Evolutionary conservation across 2,329 filamentous ascomycete genomes (phyloP), one percentile per base, ranked within the genome.

Genomic region (Decorospora gaudefroyi): DNA sequence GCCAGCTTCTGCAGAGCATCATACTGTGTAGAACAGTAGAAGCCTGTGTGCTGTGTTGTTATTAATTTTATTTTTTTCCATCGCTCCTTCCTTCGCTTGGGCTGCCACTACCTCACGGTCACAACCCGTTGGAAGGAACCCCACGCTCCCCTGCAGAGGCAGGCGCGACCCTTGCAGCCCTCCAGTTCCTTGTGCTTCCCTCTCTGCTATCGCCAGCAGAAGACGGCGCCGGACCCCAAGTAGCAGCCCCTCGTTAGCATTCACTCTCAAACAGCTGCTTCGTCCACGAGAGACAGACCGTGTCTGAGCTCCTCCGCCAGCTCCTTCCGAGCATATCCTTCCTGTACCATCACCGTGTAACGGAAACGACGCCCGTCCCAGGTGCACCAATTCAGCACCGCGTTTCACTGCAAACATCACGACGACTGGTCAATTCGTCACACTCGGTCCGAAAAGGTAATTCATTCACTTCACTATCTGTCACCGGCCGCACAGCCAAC

Each of bases 111-210:
- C 55, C 47, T 56, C 51, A 48, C 42, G 45, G 46, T 56, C 51
- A 48, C 42, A 43, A 46, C 56, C 62, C 62, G 61, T 66, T 67
- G 61, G 52, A 50, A 52, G 40, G 41, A 43, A 55, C 50, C 48
- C 46, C 49, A 47, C 52, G 45, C 42, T 55, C 54, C 57, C 61
- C 55, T 60, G 41, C 42, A 31, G 35, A 46, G 44, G 44, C 59
- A 62, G 51, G 61, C 56, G 54, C 56, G 47, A 62, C 57, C 64
- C 67, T 68, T 65, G 64, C 61, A 57, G 51, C 29, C 50, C 38
- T 47, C 36, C 49, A 37, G 38, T 52, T 53, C 52, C 40, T 55
- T 49, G 49, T 22, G 25, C 32, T 23, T 21, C n/a, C n/a, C 16
- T 25, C 40, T 46, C 50, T 42, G 42, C 37, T 32, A 52, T 45